Conservation (phyloP, 371 early-diverging fungal genomes). For the Apophysomyces trapeziformis region DNA sequence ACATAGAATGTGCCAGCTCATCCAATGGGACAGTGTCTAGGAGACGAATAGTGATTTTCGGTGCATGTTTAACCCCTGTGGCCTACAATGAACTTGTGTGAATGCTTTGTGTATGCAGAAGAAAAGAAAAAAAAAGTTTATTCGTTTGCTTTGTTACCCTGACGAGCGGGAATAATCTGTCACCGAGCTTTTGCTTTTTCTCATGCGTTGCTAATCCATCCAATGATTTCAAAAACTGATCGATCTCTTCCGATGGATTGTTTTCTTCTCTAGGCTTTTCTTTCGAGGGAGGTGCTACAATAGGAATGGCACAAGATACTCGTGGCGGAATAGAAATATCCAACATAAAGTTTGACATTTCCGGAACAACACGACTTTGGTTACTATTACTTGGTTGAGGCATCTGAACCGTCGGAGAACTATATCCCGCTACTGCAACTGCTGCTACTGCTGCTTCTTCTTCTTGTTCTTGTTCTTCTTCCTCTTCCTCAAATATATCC, state of each 20-base stretch:
- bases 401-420: neutral
- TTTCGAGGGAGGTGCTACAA: constrained; percentile 18
- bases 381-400: neutral
- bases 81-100: neutral
- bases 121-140: too few relatives aligned
- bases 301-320: constrained; percentile 26
- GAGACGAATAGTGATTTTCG: constrained; percentile 52
- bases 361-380: neutral
- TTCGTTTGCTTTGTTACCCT: constrained; percentile 28
- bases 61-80: constrained; percentile 28
- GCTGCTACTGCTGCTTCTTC: neutral
- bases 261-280: neutral
- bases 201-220: constrained; percentile 31
- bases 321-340: constrained; percentile 19
- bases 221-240: constrained; percentile 31
- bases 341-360: neutral
- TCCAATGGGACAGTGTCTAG: constrained; percentile 51
- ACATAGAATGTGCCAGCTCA: constrained; percentile 52
- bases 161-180: constrained; percentile 45
- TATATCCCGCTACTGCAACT: too few relatives aligned
- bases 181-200: constrained; percentile 47
- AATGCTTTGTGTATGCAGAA: neutral
- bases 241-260: constrained; percentile 26
- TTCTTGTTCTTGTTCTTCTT: constrained; percentile 21
- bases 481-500: constrained; percentile 42